These are phyloP conservation scores for Anastatica hierochuntica DNA, from an alignment of 345 rosid species.

Conservation along the genomic window DNA sequence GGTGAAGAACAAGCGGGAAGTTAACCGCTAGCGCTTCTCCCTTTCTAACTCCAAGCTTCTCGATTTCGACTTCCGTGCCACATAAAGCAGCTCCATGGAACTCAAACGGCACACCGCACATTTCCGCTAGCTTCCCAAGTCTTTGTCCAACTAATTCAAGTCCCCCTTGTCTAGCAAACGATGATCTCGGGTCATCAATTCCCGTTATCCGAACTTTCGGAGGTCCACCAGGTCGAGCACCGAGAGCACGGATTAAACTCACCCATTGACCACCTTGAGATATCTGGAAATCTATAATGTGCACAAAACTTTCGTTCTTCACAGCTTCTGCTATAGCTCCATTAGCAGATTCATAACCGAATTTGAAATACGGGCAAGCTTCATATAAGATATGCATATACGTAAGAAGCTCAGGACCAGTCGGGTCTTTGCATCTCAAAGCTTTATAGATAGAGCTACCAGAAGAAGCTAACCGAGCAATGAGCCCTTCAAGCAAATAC, in stretches of 20 bases:
- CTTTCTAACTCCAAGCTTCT: conserved; percentile 46
- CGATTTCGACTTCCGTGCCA: conserved; percentile 52
- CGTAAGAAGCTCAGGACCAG: conserved; percentile 62
- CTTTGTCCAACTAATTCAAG: conserved; percentile 71
- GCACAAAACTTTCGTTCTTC: conserved; percentile 59
- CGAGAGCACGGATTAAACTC: conserved; percentile 84
- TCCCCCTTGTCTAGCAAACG: conserved; percentile 81
- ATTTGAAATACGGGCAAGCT: conserved; percentile 91
- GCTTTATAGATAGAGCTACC: conserved; percentile 84
- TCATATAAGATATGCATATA: conserved; percentile 87
- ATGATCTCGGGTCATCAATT: conserved; percentile 72
- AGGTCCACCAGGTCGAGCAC: conserved; percentile 80
- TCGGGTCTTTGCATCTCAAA: conserved; percentile 79
- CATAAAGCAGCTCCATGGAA: conserved; percentile 51
- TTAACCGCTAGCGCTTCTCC: conserved; percentile 83
- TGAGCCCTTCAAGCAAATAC: conserved; percentile 82
- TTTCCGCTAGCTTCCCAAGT: conserved; percentile 57
- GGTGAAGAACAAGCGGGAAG: conserved; percentile 75
- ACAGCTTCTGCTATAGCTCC: conserved; percentile 96
- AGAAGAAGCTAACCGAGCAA: conserved; percentile 66
- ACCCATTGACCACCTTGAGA: conserved; percentile 89
- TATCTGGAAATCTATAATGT: conserved; percentile 82
- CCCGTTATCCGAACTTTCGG: conserved; percentile 74
- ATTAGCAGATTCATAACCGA: conserved; percentile 86
- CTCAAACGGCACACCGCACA: conserved; percentile 73